These are phyloP conservation scores for Jatropha curcas DNA, from an alignment of 345 rosid species.

Conservation along the genomic window DNA sequence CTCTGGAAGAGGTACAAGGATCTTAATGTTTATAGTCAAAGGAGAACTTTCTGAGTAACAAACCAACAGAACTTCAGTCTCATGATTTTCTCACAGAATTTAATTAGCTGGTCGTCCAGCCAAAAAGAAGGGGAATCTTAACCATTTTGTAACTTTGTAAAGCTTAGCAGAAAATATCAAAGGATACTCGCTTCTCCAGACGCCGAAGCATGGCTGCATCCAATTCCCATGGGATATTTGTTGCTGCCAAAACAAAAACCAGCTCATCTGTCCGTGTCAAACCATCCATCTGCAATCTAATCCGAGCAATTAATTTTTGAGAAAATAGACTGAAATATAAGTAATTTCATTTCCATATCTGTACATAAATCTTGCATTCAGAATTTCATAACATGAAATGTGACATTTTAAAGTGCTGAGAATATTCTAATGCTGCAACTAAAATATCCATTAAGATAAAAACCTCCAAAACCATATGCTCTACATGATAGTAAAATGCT, in stretches of 20 bases:
- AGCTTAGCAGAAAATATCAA: not conserved
- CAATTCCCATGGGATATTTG: conserved; percentile 97
- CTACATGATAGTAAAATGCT: not conserved
- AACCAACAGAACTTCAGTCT: not conserved
- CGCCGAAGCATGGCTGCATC: conserved; percentile 99
- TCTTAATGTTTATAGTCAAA: conserved; percentile 55
- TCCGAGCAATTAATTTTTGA: conserved; percentile 22
- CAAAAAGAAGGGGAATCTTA: not conserved
- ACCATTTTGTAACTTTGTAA: not conserved
- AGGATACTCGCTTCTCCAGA: conserved; percentile 97
- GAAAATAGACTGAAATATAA: conserved; percentile 6
- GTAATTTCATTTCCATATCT: not conserved
- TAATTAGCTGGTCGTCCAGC: not conserved
- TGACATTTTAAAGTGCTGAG: not conserved
- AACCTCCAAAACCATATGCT: not conserved
- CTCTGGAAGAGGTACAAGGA: conserved; percentile 95
- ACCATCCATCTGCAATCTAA: conserved; percentile 91
- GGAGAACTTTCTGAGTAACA: conserved; percentile 12
- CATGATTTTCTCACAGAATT: not conserved
- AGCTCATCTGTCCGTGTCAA: conserved; percentile 78
- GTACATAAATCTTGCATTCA: not conserved
- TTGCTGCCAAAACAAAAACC: conserved; percentile 95
- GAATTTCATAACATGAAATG: conserved; percentile 4
- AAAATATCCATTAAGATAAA: not conserved
- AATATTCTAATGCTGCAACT: conserved; percentile 9